Percentiles rank a stretch among this genome's conserved stretches.
Conservation (phyloP, 2,329 filamentous ascomycete species). For the Lachnellula cervina region DNA sequence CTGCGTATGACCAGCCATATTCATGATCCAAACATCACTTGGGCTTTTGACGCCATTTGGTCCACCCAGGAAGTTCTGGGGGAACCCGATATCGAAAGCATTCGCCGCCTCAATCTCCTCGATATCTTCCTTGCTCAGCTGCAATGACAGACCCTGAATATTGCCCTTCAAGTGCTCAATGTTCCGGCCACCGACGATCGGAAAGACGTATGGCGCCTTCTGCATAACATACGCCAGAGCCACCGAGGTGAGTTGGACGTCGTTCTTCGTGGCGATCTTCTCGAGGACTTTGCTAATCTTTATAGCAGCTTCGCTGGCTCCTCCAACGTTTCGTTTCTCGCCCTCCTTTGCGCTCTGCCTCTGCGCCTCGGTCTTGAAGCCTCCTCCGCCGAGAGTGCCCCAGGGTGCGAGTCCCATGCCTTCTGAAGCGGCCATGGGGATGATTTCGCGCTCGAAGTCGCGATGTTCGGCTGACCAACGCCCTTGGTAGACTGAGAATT, state of each 20-base stretch:
- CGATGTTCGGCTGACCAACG: slow-evolving; percentile 57
- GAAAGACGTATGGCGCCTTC: slow-evolving; percentile 68
- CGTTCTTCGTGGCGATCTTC: slow-evolving; percentile 52
- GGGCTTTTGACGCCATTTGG: slow-evolving; percentile 35
- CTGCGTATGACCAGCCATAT: slow-evolving; percentile 45
- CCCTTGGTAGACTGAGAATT: slow-evolving; percentile 67
- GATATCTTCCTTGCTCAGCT: slow-evolving; percentile 58
- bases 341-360: slow-evolving; percentile 39
- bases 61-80: slow-evolving; percentile 52
- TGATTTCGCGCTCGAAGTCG: slow-evolving; percentile 60
- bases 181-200: slow-evolving; percentile 66
- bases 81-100: slow-evolving; percentile 64
- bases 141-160: slow-evolving; percentile 60
- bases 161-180: slow-evolving; percentile 65
- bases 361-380: slow-evolving; percentile 45
- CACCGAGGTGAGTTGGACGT: slow-evolving; percentile 53
- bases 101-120: slow-evolving; percentile 58
- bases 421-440: slow-evolving; percentile 53
- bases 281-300: slow-evolving; percentile 53
- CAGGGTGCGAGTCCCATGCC: slow-evolving; percentile 55
- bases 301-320: slow-evolving; percentile 43
- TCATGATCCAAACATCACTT: slow-evolving; percentile 26
- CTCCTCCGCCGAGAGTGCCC: slow-evolving; percentile 47
- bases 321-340: slow-evolving; percentile 20
- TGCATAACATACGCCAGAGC: slow-evolving; percentile 70